Evolutionary conservation across 2,329 filamentous ascomycete genomes (phyloP), one percentile per base, ranked within the genome.

Genomic region (Xylaria sp.): DNA sequence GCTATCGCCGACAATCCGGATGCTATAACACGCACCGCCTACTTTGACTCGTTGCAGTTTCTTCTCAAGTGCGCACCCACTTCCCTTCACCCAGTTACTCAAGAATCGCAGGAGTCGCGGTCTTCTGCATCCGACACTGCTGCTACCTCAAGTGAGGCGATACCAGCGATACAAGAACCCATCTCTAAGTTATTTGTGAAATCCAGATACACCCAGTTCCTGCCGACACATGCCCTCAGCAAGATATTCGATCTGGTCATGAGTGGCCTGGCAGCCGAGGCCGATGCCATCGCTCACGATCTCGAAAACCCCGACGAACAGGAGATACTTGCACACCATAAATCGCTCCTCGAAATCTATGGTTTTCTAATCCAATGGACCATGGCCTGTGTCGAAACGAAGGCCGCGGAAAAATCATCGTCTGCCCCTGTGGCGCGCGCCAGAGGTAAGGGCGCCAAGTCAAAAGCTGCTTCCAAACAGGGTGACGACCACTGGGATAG

Each of bases 321-420:
- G 76, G 93, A 96, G 72, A 84, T 90, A 8, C 82, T 96, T 49
- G 84, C 89, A 40, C 89, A 96, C 71, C 94, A 99, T 80, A 97
- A 97, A 78, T 88, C 91, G 69, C 83, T 97, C 1, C 85, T 99
- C 68, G 95, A 99, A 76, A 91, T 96, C 73, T 98, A 96, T 75
- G 94, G 90, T 35, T 99, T 97, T 73, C 82, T 99, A 11, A 80
- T 99, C 51, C 94, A 97, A 77, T 99, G 95, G 96, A 92, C 92
- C 6, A 90, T 98, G 67, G 90, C 93, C 6, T 92, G 91, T n/a
- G 92, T 97, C 51, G 95, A 99, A 78, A 90, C 91, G 40, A 96
- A 97, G 78, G 91, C 93, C 1, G 91, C 93, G 47, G 95, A 98
- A 77, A 98, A 96, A 78, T 88, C 92, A 0, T 88, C 90, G 1